Percentiles rank a stretch among this genome's conserved stretches.
Evolutionary conservation across 139 green algal genomes (phyloP).

Genomic region (Gonium pectorale): DNA sequence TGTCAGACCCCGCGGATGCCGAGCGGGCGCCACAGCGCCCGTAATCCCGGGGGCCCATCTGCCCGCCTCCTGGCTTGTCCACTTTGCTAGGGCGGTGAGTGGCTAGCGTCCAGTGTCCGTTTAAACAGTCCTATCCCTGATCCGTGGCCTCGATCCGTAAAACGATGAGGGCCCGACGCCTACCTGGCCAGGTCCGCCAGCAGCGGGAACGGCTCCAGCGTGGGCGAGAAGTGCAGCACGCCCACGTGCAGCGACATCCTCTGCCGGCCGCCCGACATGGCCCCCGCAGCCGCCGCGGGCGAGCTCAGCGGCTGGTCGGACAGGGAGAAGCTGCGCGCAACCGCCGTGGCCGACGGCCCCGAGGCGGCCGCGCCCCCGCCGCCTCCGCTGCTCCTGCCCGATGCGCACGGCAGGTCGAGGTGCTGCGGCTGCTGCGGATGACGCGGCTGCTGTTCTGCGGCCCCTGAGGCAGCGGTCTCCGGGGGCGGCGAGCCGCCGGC

Average conservation of each 20-base stretch:
- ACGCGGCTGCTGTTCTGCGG: no score
- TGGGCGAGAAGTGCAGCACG: constrained; percentile 94
- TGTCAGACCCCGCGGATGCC: no score
- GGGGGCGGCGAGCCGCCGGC: not conserved
- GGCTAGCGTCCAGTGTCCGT: no score
- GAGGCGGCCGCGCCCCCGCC: not conserved
- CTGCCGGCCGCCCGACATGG: not conserved
- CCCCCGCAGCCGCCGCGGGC: not conserved
- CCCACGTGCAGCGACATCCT: constrained; percentile 88
- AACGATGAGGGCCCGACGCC: no score
- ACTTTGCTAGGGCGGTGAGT: no score
- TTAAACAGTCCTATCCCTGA: no score
- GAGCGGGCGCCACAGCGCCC: no score
- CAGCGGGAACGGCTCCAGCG: constrained; percentile 90
- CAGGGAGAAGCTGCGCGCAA: constrained; percentile 10
- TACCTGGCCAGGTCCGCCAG: constrained; percentile 74
- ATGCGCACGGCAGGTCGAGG: not conserved
- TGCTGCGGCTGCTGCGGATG: not conserved
- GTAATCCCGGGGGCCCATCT: no score
- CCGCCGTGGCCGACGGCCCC: constrained; percentile 1
- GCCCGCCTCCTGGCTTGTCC: no score
- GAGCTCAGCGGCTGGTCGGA: constrained; percentile 19
- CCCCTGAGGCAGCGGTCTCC: no score
- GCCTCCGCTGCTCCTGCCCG: not conserved
- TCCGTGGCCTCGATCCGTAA: no score